phyloP scores from a whole-genome alignment of 2,329 filamentous ascomycete genomes.

The Penicillium sp. region DNA sequence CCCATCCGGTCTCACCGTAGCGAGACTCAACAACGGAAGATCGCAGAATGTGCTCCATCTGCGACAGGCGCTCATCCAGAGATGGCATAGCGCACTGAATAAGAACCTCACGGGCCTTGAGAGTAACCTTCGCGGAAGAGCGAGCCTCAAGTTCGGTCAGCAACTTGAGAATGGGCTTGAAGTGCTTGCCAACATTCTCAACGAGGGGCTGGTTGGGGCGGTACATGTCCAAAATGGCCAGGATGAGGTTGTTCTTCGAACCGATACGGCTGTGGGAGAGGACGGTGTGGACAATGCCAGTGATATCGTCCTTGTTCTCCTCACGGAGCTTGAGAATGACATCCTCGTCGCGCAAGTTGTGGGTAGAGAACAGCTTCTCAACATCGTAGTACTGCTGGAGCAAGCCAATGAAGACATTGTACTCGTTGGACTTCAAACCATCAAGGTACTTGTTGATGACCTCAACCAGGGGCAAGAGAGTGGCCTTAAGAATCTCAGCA shows the following conservation, averaged over 20 bases:
- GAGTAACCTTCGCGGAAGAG: slow-evolving; percentile 87
- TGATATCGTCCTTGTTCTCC: slow-evolving; percentile 89
- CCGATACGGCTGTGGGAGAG: slow-evolving; percentile 90
- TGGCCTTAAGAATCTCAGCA: slow-evolving; percentile 67
- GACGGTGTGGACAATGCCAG: slow-evolving; percentile 80
- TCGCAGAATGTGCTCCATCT: slow-evolving; percentile 98
- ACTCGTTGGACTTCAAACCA: slow-evolving; percentile 87
- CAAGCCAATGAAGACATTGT: slow-evolving; percentile 74
- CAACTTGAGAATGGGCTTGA: slow-evolving; percentile 77
- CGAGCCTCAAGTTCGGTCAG: slow-evolving; percentile 87
- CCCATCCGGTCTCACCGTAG: slow-evolving; percentile 95
- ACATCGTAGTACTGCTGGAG: slow-evolving; percentile 78
- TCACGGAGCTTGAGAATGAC: slow-evolving; percentile 92
- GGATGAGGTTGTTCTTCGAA: slow-evolving; percentile 88
- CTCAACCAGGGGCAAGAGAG: slow-evolving; percentile 71
- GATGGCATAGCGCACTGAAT: slow-evolving; percentile 97
- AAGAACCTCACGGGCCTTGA: slow-evolving; percentile 95
- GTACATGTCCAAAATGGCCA: slow-evolving; percentile 92
- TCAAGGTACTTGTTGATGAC: slow-evolving; percentile 80
- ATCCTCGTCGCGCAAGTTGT: slow-evolving; percentile 84
- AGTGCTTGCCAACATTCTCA: slow-evolving; percentile 82
- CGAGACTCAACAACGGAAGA: slow-evolving; percentile 95
- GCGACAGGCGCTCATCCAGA: slow-evolving; percentile 85
- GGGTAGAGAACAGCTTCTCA: slow-evolving; percentile 82
- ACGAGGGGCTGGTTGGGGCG: slow-evolving; percentile 88